A percentile compares a stretch with the other conserved stretches of the same genome.
Conservation (phyloP, 306 rosid species). For the Delonix regia region DNA sequence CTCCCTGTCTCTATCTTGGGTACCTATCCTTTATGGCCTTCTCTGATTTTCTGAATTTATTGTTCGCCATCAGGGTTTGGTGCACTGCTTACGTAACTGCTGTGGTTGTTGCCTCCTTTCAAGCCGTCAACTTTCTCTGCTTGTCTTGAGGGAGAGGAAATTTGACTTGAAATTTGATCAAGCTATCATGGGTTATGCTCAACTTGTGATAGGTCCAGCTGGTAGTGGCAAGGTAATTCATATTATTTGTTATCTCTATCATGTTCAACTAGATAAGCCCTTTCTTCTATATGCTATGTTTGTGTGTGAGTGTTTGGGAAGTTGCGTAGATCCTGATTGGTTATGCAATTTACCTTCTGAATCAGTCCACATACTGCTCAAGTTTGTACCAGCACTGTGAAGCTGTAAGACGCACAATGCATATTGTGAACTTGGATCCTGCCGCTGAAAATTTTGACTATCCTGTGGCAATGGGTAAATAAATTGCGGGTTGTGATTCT, state of each 20-base stretch:
- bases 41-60: conserved; percentile 46
- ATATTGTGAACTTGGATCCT: conserved; percentile 88
- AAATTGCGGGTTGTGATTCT: neutral
- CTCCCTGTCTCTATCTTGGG: conserved; percentile 18
- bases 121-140: conserved; percentile 44
- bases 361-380: conserved; percentile 89
- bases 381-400: conserved; percentile 76
- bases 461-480: conserved; percentile 87
- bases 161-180: conserved; percentile 1
- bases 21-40: conserved; percentile 49
- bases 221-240: conserved; percentile 85
- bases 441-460: conserved; percentile 97
- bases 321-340: conserved; percentile 19
- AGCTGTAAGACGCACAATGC: conserved; percentile 57
- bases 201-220: conserved; percentile 85
- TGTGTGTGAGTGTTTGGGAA: neutral
- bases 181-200: conserved; percentile 70
- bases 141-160: conserved; percentile 32
- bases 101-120: conserved; percentile 58
- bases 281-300: neutral
- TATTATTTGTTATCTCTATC: neutral
- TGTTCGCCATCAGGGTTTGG: conserved; percentile 60
- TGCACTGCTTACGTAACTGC: conserved; percentile 60
- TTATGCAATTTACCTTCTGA: neutral
- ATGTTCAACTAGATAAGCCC: neutral